A percentile compares a stretch with the other conserved stretches of the same genome.
Conservation (phyloP, 179 eudicot genomes). For the Silene coronaria region DNA sequence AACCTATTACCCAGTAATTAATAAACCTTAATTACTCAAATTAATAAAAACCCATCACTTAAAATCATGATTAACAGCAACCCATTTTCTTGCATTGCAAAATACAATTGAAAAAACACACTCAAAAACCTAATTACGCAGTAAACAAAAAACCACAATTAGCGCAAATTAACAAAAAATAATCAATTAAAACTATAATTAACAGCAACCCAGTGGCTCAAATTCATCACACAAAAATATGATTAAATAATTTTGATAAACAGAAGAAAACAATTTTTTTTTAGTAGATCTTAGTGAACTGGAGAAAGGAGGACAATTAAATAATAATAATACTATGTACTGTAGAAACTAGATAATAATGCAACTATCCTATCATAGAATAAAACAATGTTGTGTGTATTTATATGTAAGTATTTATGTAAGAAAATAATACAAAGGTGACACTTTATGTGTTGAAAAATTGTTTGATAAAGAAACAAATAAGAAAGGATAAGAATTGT, state of each 20-base stretch:
- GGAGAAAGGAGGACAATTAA: slow-evolving; percentile 8
- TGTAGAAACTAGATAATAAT: background rate
- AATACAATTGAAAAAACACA: background rate
- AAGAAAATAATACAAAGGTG: background rate
- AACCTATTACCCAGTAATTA: no score
- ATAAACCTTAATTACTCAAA: background rate
- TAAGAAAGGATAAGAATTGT: slow-evolving; percentile 7
- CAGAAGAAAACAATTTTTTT: slow-evolving; percentile 24
- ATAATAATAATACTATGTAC: background rate
- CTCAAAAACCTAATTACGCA: slow-evolving; percentile 15
- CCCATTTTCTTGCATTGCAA: background rate
- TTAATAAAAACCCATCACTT: background rate
- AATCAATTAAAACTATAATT: slow-evolving; percentile 10
- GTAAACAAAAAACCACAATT: slow-evolving; percentile 15
- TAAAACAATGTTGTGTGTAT: background rate
- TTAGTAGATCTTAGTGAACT: slow-evolving; percentile 39
- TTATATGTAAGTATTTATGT: slow-evolving; percentile 8
- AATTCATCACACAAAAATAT: background rate
- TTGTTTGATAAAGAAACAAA: background rate
- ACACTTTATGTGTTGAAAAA: background rate
- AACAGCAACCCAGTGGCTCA: slow-evolving; percentile 13
- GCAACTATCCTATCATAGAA: background rate
- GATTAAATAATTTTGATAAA: background rate
- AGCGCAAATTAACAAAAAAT: slow-evolving; percentile 18
- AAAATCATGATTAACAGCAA: background rate